Evolutionary conservation across 495 filamentous ascomycete species (phyloP).

Genomic region (Penicillium argentinense): DNA sequence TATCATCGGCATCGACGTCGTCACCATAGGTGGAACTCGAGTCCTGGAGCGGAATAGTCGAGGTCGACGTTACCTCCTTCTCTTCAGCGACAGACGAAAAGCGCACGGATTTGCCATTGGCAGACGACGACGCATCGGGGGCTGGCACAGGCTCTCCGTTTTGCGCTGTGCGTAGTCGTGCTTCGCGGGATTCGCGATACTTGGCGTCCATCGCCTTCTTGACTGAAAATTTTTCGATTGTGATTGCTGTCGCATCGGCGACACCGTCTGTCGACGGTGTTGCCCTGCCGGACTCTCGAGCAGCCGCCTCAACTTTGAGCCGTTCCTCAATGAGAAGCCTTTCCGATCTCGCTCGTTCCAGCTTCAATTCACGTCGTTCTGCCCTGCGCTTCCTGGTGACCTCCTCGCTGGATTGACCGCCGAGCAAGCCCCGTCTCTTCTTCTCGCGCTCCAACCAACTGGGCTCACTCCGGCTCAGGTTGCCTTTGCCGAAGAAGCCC

Average conservation of each 20-base stretch:
- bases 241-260: constrained; percentile 17
- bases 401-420: constrained; percentile 71
- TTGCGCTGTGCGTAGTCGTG: constrained; percentile 13
- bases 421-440: constrained; percentile 61
- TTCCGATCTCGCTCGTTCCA: constrained; percentile 84
- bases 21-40: constrained; percentile 8
- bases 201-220: constrained; percentile 42
- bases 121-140: constrained; percentile 5
- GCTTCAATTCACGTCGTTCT: constrained; percentile 80
- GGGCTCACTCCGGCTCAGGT: constrained; percentile 87
- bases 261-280: constrained; percentile 16
- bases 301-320: constrained; percentile 59
- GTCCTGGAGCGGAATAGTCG: constrained; percentile 34
- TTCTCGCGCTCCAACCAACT: constrained; percentile 87
- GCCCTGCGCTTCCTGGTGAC: constrained; percentile 72
- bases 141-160: constrained; percentile 10
- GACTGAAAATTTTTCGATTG: constrained; percentile 40
- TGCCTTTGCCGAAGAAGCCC: constrained; percentile 95
- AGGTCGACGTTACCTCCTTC: constrained; percentile 50
- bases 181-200: constrained; percentile 27
- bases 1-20: constrained; percentile 29
- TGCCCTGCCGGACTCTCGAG: constrained; percentile 26
- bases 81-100: constrained; percentile 63
- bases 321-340: constrained; percentile 75
- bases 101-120: constrained; percentile 59